These are phyloP conservation scores for Trametes cubensis DNA, from an alignment of 768 basidiomycete species.

Conservation along the genomic window DNA sequence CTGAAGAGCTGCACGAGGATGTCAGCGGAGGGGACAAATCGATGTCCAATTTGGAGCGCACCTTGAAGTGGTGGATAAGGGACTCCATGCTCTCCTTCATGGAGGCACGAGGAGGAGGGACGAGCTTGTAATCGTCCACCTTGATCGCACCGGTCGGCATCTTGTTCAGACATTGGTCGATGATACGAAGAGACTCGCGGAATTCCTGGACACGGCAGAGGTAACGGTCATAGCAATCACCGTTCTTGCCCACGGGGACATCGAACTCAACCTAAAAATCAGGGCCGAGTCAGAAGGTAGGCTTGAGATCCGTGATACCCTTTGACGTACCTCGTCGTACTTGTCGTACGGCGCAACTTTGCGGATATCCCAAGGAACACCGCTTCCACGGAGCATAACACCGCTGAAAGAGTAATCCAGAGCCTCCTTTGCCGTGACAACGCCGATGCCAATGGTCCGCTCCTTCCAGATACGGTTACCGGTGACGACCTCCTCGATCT, in stretches of 20 bases:
- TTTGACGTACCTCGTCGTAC: slow-evolving; percentile 77
- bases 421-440: slow-evolving; percentile 90
- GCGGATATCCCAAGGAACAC: slow-evolving; percentile 92
- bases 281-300: background rate
- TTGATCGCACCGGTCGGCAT: slow-evolving; percentile 92
- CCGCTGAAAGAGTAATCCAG: slow-evolving; percentile 93
- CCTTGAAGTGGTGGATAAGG: slow-evolving; percentile 98
- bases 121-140: slow-evolving; percentile 97
- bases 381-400: slow-evolving; percentile 95
- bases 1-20: slow-evolving; percentile 71
- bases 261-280: slow-evolving; percentile 85
- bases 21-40: slow-evolving; percentile 3
- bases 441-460: slow-evolving; percentile 87
- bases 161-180: slow-evolving; percentile 94
- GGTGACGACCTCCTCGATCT: slow-evolving; percentile 97
- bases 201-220: slow-evolving; percentile 98
- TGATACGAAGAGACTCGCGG: slow-evolving; percentile 90
- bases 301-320: background rate
- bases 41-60: slow-evolving; percentile 26
- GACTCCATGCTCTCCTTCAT: slow-evolving; percentile 99
- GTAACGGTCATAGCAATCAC: slow-evolving; percentile 98
- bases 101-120: slow-evolving; percentile 91
- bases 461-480: slow-evolving; percentile 99
- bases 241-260: slow-evolving; percentile 93
- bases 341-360: slow-evolving; percentile 95